These are phyloP conservation scores for Naumovozyma castellii DNA, from an alignment of 805 yeast species.

Conservation along the genomic window DNA sequence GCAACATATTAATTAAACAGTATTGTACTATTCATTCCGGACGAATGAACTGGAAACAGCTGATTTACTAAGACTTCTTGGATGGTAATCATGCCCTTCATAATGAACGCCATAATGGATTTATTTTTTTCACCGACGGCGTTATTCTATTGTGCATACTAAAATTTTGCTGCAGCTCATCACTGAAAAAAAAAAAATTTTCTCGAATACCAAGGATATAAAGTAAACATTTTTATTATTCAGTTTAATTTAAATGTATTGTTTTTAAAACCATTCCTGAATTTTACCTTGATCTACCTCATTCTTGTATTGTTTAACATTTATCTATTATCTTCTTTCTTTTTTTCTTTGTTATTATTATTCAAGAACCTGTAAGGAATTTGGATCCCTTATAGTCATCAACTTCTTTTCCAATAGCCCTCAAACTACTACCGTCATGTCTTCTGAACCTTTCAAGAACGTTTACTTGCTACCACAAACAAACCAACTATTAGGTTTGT, in stretches of 20 bases:
- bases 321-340: background rate
- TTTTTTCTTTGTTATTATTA: too few species aligned
- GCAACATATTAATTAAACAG: too few species aligned
- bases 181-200: background rate
- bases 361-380: background rate
- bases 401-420: background rate
- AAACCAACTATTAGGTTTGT: conserved; percentile 78
- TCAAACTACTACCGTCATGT: conserved; percentile 15
- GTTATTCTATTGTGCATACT: background rate
- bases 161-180: too few species aligned
- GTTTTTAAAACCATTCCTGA: background rate
- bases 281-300: background rate
- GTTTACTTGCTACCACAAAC: conserved; percentile 75
- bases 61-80: too few species aligned
- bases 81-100: too few species aligned
- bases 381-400: background rate
- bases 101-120: too few species aligned
- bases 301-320: background rate
- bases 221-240: too few species aligned
- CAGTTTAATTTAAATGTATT: too few species aligned
- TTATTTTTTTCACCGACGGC: background rate
- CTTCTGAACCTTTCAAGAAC: conserved; percentile 32
- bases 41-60: too few species aligned
- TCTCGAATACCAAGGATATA: background rate
- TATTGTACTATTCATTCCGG: too few species aligned